Percentiles rank a stretch among this genome's conserved stretches.
These are phyloP conservation scores for Thelonectria rubi DNA, from an alignment of 2,329 filamentous ascomycete species.

Conservation along the genomic window DNA sequence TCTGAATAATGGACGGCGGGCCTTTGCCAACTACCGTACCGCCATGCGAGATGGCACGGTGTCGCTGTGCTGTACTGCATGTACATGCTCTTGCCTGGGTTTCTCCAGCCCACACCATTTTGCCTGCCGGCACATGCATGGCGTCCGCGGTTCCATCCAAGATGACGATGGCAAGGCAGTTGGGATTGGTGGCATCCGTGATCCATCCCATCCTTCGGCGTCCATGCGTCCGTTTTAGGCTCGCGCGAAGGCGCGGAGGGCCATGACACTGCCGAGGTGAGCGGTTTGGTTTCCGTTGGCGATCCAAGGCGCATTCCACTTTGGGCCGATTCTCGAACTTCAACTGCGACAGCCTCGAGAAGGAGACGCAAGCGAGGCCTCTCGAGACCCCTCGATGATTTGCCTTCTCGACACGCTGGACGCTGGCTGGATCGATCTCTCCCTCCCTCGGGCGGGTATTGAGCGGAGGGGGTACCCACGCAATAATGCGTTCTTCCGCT, in stretches of 20 bases:
- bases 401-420: neutral
- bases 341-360: neutral
- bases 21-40: slow-evolving; percentile 29
- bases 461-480: slow-evolving; percentile 16
- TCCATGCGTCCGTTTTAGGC: slow-evolving; percentile 18
- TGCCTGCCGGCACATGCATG: slow-evolving; percentile 42
- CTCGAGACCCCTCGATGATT: neutral
- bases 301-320: neutral
- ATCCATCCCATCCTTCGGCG: slow-evolving; percentile 29
- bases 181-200: slow-evolving; percentile 32
- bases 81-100: slow-evolving; percentile 16
- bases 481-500: slow-evolving; percentile 13
- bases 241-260: slow-evolving; percentile 5
- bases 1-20: slow-evolving; percentile 23
- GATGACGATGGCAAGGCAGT: slow-evolving; percentile 30
- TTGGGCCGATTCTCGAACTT: neutral
- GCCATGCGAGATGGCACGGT: slow-evolving; percentile 24
- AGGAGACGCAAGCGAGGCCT: neutral
- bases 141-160: slow-evolving; percentile 28
- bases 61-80: neutral
- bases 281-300: slow-evolving; percentile 5
- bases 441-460: slow-evolving; percentile 1
- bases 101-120: slow-evolving; percentile 30
- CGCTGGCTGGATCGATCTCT: slow-evolving; percentile 10
- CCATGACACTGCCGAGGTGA: slow-evolving; percentile 20